Percentiles rank a stretch among this genome's conserved stretches.
Conservation (phyloP, 2,329 filamentous ascomycete species). For the Trichoderma citrinoviride region DNA sequence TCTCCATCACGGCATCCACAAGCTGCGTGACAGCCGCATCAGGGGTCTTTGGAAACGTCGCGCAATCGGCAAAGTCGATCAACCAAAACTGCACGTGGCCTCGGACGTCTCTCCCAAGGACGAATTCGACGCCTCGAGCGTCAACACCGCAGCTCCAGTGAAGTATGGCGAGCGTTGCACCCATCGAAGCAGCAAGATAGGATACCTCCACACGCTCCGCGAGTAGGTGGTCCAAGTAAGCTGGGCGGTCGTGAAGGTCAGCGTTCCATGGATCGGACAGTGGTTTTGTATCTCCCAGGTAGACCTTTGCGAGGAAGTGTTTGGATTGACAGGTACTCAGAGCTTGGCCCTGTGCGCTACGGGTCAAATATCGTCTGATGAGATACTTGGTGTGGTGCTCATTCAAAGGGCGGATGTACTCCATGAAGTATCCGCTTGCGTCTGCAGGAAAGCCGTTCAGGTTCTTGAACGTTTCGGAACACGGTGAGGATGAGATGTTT, state of each 20-base stretch:
- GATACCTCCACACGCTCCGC: slow-evolving; percentile 4
- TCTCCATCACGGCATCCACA: slow-evolving; percentile 22
- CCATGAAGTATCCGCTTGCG: slow-evolving; percentile 23
- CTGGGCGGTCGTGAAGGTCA: slow-evolving; percentile 22
- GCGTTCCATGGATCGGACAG: slow-evolving; percentile 21
- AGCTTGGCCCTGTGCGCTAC: slow-evolving; percentile 19
- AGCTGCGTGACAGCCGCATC: slow-evolving; percentile 21
- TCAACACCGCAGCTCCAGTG: slow-evolving; percentile 30
- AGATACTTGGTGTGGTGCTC: slow-evolving; percentile 23
- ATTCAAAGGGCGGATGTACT: slow-evolving; percentile 23
- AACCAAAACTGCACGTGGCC: slow-evolving; percentile 25
- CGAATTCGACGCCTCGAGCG: slow-evolving; percentile 28
- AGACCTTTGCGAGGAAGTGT: slow-evolving; percentile 23
- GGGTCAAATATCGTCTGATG: slow-evolving; percentile 20
- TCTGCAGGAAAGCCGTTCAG: slow-evolving; percentile 15
- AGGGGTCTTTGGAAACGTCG: slow-evolving; percentile 2
- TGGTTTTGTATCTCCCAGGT: slow-evolving; percentile 21
- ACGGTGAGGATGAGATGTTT: slow-evolving; percentile 11
- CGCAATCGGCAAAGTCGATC: slow-evolving; percentile 28
- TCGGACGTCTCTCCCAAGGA: slow-evolving; percentile 22
- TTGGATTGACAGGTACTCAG: slow-evolving; percentile 3
- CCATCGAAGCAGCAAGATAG: slow-evolving; percentile 25
- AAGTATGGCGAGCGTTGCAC: slow-evolving; percentile 26
- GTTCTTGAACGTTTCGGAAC: slow-evolving; percentile 14
- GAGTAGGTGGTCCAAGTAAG: slow-evolving; percentile 28